Conservation (phyloP, 148 eudicot species). For the Rhododendron williamsianum region DNA sequence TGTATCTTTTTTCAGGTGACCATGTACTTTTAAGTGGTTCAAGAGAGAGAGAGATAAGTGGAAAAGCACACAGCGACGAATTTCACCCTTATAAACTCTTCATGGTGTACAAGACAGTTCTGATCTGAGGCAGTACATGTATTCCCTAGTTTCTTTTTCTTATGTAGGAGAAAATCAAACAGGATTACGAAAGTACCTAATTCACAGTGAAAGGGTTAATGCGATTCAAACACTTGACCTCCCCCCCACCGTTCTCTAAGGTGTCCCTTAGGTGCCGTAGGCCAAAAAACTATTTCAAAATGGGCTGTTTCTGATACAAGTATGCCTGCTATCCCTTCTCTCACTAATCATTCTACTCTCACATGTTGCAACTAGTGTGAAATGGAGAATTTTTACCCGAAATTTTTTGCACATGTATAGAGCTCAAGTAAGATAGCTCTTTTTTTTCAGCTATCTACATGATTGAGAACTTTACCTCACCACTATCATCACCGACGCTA, state of each 20-base stretch:
- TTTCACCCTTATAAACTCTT: neutral
- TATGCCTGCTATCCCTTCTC: neutral
- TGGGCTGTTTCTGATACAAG: neutral
- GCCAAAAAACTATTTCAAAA: neutral
- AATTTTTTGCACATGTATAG: neutral
- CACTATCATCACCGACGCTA: constrained; percentile 22
- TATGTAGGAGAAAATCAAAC: neutral
- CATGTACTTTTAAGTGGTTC: neutral
- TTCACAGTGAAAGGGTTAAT: neutral
- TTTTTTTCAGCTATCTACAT: neutral
- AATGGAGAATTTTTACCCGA: neutral
- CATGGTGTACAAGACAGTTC: neutral
- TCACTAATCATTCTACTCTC: neutral
- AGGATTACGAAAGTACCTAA: neutral
- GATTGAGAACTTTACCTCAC: constrained; percentile 34
- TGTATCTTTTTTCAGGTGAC: neutral
- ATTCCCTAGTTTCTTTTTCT: neutral
- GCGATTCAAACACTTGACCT: no score
- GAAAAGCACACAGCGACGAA: neutral
- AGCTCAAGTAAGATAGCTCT: neutral
- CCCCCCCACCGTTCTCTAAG: neutral
- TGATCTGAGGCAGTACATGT: neutral
- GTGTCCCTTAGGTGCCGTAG: neutral
- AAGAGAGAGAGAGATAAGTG: neutral
- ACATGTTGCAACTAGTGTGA: neutral